Percentiles rank a stretch among this genome's conserved stretches.
Evolutionary conservation across 176 grass and related monocot species (phyloP).

Genomic region (Avena sativa): DNA sequence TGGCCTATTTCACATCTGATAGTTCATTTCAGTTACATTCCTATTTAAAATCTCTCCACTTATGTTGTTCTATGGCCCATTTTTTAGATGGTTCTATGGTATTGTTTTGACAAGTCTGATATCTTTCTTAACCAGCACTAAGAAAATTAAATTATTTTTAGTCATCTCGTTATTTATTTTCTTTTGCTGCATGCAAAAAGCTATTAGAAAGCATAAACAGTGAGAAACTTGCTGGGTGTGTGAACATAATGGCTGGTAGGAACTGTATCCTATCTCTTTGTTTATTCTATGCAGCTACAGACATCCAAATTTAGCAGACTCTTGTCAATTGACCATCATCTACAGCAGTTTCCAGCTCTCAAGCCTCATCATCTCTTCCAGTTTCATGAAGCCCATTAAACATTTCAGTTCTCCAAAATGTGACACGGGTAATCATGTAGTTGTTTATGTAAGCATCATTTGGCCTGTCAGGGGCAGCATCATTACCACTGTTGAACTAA

Average conservation of each 20-base stretch:
- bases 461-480: background rate
- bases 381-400: background rate
- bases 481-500: conserved; percentile 6
- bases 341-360: background rate
- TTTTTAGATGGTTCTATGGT: background rate
- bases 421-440: background rate
- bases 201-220: conserved; percentile 81
- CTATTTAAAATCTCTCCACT: background rate
- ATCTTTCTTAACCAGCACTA: background rate
- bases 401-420: background rate
- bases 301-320: background rate
- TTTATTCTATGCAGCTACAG: conserved; percentile 10
- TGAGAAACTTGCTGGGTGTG: conserved; percentile 86
- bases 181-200: conserved; percentile 67
- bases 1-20: background rate
- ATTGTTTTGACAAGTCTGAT: background rate
- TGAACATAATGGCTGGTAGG: conserved; percentile 81
- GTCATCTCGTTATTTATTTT: background rate
- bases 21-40: background rate
- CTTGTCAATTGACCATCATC: background rate
- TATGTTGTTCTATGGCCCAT: background rate
- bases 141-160: background rate
- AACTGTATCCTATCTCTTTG: background rate
- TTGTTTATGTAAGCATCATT: background rate
- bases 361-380: background rate